Base-by-base conservation (phyloP, 2,329 filamentous ascomycete genomes). In the Ceratocystis destructans region DNA sequence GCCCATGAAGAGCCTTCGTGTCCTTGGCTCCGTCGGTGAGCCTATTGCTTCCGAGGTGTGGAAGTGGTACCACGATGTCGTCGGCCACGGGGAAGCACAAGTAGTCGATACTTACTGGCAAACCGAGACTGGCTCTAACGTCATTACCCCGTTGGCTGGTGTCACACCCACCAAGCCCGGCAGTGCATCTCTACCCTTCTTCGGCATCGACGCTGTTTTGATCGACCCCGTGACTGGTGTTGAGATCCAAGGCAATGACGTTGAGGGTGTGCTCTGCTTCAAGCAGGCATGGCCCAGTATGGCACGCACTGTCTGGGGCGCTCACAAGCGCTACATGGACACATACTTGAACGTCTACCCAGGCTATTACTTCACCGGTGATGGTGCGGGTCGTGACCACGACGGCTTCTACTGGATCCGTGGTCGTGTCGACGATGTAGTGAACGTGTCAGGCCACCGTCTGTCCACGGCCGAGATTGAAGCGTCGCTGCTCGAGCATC, bases 401-500 rank as follows among this genome's bases (percentile, higher is more conserved):
- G 94, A 99, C 73, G 94, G 94, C 67, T 99, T 96, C 82, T 99
- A 97, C 85, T 99, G 94, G 94, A 99, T 99, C 75, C 90, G 94
- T 69, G 94, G 94, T 70, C 91, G 94, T 76, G 94, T 99, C 64
- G 94, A 99, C 74, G 94, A 99, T 73, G 94, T 99, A 55, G 93
- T 99, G 76, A 99, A 99, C 77, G 94, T 99, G 69, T 94, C 89
- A 71, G 94, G 94, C 33, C 94, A 99, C 77, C 88, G 94, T 75
- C 82, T 99, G 69, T 97, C 93, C 17, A 99, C 94, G 8, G 93
- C 94, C 45, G 94, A 99, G 77, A 99, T 99, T 70, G 94, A 99
- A 78, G 94, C 94, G 33, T 94, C 94, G 20, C 85, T 99, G 62
- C 87, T 99, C 71, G 93, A 97, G 80, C 92, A 97, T 76, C 82